Conservation (phyloP, 306 rosid species). For the Canavalia gladiata region DNA sequence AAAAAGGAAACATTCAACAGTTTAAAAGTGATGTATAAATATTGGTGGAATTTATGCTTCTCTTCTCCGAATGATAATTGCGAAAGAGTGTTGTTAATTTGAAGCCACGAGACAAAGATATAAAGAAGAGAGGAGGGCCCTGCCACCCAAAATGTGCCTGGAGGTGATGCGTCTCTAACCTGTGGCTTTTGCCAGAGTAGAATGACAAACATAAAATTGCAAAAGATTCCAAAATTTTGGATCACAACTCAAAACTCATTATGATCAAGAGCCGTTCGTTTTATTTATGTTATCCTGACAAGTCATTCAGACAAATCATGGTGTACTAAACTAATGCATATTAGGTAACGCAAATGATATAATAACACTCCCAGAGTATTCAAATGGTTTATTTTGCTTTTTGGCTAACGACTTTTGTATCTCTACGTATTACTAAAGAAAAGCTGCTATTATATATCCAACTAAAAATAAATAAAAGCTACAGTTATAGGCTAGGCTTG, state of each 20-base stretch:
- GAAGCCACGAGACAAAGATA: constrained; percentile 36
- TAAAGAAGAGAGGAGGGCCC: constrained; percentile 45
- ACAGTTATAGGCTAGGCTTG: not conserved
- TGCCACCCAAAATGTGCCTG: constrained; percentile 47
- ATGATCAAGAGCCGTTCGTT: constrained; percentile 23
- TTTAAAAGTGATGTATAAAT: too few relatives aligned
- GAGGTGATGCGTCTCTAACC: constrained; percentile 37
- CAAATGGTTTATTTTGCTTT: constrained; percentile 18
- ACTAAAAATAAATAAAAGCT: constrained; percentile 2
- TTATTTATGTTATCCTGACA: constrained; percentile 59
- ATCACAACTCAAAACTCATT: constrained; percentile 17
- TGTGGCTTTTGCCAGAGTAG: constrained; percentile 48
- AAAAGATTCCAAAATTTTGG: constrained; percentile 34
- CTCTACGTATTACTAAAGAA: not conserved
- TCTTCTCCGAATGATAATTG: too few relatives aligned
- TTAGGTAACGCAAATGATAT: constrained; percentile 44
- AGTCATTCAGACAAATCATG: constrained; percentile 47
- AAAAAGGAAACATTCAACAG: too few relatives aligned
- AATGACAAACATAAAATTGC: constrained; percentile 39
- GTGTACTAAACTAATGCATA: constrained; percentile 45
- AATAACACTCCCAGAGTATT: constrained; percentile 33
- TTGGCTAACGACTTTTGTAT: constrained; percentile 29
- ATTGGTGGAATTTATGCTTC: too few relatives aligned
- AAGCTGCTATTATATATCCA: constrained; percentile 6
- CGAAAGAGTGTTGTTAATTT: constrained; percentile 24